phyloP scores from a whole-genome alignment of 2,329 filamentous ascomycete genomes.

The Pseudophaeomoniella oleicola region DNA sequence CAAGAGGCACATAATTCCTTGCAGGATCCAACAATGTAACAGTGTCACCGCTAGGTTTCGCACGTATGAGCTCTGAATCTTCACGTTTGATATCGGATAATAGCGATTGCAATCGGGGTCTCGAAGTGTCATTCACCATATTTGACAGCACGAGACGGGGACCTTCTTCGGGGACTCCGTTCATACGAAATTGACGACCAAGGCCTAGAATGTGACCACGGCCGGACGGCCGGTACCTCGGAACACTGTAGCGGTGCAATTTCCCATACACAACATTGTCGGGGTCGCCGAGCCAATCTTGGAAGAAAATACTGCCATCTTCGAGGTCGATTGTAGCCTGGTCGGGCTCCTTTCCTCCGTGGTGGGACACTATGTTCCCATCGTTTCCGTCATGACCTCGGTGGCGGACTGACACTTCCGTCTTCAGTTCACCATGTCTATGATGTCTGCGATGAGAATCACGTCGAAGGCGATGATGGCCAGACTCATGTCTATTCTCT shows the following conservation, averaged over 20 bases:
- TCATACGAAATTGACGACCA: background rate
- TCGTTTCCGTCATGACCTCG: too few relatives aligned
- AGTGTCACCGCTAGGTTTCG: background rate
- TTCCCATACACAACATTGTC: background rate
- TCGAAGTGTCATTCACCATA: background rate
- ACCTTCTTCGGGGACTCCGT: background rate
- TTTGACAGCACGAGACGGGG: background rate
- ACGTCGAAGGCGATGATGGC: too few relatives aligned
- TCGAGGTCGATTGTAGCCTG: too few relatives aligned
- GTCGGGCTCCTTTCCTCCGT: too few relatives aligned
- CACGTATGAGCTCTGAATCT: background rate
- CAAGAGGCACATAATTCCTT: background rate
- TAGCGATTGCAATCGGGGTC: background rate
- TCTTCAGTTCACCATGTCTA: too few relatives aligned
- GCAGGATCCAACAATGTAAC: background rate
- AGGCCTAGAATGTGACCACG: conserved; percentile 1
- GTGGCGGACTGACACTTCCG: too few relatives aligned
- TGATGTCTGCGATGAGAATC: too few relatives aligned
- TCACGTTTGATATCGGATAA: background rate
- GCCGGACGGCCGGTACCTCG: background rate
- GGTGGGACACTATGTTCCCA: too few relatives aligned
- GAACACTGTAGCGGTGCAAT: background rate
- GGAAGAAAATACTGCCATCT: background rate
- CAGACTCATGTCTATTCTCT: too few relatives aligned
- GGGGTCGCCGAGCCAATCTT: background rate